Percentiles rank a stretch among this genome's conserved stretches.
phyloP scores from a whole-genome alignment of 2,329 filamentous ascomycete genomes.

The Tympanopsis confertula region DNA sequence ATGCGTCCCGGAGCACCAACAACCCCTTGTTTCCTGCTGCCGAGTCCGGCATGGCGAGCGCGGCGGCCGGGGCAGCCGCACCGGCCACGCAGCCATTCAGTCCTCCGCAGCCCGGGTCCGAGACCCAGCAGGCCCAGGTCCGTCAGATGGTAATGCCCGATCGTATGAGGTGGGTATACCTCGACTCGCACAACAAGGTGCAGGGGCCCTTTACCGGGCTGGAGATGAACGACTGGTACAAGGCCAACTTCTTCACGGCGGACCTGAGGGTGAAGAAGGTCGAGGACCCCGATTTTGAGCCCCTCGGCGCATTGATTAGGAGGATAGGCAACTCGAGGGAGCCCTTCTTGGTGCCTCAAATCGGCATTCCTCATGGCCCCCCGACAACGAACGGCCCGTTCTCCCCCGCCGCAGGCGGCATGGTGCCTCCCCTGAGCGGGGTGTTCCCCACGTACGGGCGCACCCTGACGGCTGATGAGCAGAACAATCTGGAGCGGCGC shows the following conservation, averaged over 20 bases:
- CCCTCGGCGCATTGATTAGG: conserved; percentile 83
- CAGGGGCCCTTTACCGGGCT: conserved; percentile 93
- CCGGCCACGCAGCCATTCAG: conserved; percentile 11
- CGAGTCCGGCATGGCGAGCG: conserved; percentile 14
- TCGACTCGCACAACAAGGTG: conserved; percentile 81
- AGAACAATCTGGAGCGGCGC: conserved; percentile 88
- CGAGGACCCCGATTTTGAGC: conserved; percentile 89
- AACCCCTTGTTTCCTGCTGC: conserved; percentile 19
- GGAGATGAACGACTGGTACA: conserved; percentile 99
- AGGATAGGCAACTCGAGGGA: conserved; percentile 95
- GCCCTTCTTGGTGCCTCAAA: conserved; percentile 93
- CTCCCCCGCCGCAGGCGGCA: conserved; percentile 40
- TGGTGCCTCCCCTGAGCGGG: conserved; percentile 79
- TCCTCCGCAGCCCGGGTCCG: conserved; percentile 16
- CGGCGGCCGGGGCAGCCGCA: conserved; percentile 7
- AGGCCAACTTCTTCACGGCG: conserved; percentile 91
- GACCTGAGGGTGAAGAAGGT: conserved; percentile 90
- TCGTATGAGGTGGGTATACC: conserved; percentile 95
- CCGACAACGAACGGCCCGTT: conserved; percentile 40
- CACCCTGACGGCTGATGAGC: conserved; percentile 90
- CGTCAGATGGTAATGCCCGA: conserved; percentile 99
- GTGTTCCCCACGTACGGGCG: conserved; percentile 95
- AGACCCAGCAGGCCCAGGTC: conserved; percentile 52
- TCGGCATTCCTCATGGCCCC: conserved; percentile 82
- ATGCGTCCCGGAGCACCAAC: conserved; percentile 14